A percentile compares a stretch with the other conserved stretches of the same genome.
These are phyloP conservation scores for Globisporangium spinosum DNA, from an alignment of 352 stramenopile genomes.

Conservation along the genomic window DNA sequence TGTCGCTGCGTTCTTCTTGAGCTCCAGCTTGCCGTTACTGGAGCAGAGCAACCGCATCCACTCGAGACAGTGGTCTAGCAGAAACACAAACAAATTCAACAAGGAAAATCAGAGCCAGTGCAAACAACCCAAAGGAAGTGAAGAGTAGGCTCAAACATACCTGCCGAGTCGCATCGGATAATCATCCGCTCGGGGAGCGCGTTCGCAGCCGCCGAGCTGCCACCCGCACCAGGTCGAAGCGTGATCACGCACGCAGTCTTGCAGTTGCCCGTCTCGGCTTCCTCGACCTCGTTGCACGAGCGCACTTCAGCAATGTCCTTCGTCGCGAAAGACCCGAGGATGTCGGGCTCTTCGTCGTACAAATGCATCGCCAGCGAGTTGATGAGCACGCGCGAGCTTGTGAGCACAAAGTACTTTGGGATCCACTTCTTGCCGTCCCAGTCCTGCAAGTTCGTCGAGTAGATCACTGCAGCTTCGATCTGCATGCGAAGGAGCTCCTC, in stretches of 20 bases:
- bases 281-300: conserved; percentile 70
- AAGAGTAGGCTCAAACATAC: conserved; percentile 29
- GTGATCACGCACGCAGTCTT: conserved; percentile 66
- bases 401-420: conserved; percentile 87
- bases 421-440: conserved; percentile 88
- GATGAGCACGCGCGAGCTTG: conserved; percentile 71
- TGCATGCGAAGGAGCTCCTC: conserved; percentile 80
- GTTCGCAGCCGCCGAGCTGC: conserved; percentile 13
- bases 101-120: neutral
- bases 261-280: conserved; percentile 49
- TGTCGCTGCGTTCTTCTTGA: conserved; percentile 86
- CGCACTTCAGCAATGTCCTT: conserved; percentile 82
- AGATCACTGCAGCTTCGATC: conserved; percentile 77
- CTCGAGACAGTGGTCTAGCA: conserved; percentile 77
- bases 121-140: neutral
- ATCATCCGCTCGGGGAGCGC: conserved; percentile 52
- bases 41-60: conserved; percentile 86
- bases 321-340: conserved; percentile 73
- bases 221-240: conserved; percentile 21
- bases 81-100: neutral
- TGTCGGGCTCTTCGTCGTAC: conserved; percentile 86
- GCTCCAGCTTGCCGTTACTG: conserved; percentile 82
- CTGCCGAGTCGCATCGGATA: conserved; percentile 77
- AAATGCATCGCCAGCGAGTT: conserved; percentile 79
- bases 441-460: conserved; percentile 82